These are phyloP conservation scores for Geranomyces michiganensis DNA, from an alignment of 192 early-diverging fungal genomes.

Conservation along the genomic window DNA sequence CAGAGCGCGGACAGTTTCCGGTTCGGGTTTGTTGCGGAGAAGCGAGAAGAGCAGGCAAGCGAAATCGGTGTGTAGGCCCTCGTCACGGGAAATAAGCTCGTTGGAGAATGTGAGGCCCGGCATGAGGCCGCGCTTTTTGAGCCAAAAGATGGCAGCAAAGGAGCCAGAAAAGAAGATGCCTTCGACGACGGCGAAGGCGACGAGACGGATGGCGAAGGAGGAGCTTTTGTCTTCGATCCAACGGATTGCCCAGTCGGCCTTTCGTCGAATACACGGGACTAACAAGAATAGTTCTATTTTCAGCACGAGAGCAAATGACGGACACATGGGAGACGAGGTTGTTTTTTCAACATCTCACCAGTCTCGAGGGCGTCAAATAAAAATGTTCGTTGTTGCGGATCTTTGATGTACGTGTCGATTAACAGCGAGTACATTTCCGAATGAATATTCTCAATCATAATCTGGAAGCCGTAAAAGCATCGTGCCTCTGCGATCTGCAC, in stretches of 20 bases:
- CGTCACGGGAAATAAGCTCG: slow-evolving; percentile 96
- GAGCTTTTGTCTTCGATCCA: slow-evolving; percentile 84
- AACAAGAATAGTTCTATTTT: too few relatives aligned
- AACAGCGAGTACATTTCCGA: slow-evolving; percentile 88
- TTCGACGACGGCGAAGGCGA: slow-evolving; percentile 97
- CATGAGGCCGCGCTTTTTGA: slow-evolving; percentile 99
- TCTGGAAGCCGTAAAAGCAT: slow-evolving; percentile 96
- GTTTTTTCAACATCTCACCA: slow-evolving; percentile 63
- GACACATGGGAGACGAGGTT: too few relatives aligned
- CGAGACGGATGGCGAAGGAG: slow-evolving; percentile 87
- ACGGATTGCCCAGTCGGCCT: slow-evolving; percentile 96
- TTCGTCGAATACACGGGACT: slow-evolving; percentile 93
- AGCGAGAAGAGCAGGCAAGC: slow-evolving; percentile 91
- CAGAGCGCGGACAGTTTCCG: slow-evolving; percentile 68
- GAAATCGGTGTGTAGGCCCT: slow-evolving; percentile 97
- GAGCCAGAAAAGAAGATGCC: slow-evolving; percentile 98
- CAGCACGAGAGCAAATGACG: slow-evolving; percentile 62
- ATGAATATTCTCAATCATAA: slow-evolving; percentile 98
- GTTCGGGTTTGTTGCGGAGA: slow-evolving; percentile 72
- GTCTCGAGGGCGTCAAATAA: slow-evolving; percentile 94
- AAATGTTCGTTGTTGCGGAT: slow-evolving; percentile 76
- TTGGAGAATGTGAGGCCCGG: slow-evolving; percentile 97
- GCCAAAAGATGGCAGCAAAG: slow-evolving; percentile 98
- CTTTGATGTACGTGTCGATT: slow-evolving; percentile 91
- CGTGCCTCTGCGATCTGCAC: slow-evolving; percentile 92